Evolutionary conservation across 2,329 filamentous ascomycete species (phyloP), one percentile per base, ranked within the genome.

Genomic region (Neonectria hederae): DNA sequence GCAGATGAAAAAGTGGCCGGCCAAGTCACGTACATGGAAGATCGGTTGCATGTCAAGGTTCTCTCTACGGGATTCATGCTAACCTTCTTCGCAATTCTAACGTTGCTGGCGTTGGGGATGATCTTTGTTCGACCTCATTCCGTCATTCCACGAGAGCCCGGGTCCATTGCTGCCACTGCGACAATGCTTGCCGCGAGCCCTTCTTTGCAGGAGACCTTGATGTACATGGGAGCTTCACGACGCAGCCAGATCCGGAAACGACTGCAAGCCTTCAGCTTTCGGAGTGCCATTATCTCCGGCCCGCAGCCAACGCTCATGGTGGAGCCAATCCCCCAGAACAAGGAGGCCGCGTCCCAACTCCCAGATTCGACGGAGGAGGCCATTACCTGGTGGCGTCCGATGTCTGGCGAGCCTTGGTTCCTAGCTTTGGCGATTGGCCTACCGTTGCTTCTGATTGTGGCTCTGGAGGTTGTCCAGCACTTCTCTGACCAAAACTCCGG

Each of bases 401-500:
- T 69, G 5, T 63, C 69, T n/a, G 69, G 68, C 2, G 60, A 54
- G 9, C 48, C 57, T 30, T 74, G 69, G 69, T 74, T 74, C 52
- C 40, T 72, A n/a, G 69, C 65, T 2, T 28, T 76, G 42, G 56
- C 69, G 9, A 59, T 76, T 7, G 54, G 66, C 5, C 24, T 77
- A 6, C 70, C 75, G 0, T 21, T 74, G 48, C 30, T 63, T 21
- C 60, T 72, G 0, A 69, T 73, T 30, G 69, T 63, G 2, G 38
- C 58, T 8, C 52, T 74, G 9, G 72, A 74, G 51, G 60, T 65
- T 26, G 43, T 74, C 4, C 72, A 74, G 28, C 70, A 65, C 10
- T 49, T 67, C 21, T 74, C 72, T 1, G 69, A 78, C 32, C 38
- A 57, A 10, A 69, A 74, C 42, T 43, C 69, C 35, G 76, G 76